phyloP scores from a whole-genome alignment of 805 yeast species.

The Cyberlindnera nakhonratchasimensis region DNA sequence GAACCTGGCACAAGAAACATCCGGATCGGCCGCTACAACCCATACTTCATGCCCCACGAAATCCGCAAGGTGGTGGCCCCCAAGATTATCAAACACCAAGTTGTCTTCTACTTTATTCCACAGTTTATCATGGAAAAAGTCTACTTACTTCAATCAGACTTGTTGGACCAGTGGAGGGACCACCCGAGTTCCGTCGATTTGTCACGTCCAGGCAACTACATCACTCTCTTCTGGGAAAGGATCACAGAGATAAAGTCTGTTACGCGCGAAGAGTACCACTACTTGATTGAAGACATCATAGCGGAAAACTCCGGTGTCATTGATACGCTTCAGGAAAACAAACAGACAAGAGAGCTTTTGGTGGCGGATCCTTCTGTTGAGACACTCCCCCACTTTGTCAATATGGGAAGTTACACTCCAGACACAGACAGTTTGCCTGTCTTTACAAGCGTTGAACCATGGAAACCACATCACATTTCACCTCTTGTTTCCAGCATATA shows the following conservation, averaged over 20 bases:
- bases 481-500: background rate
- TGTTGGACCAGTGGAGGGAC: background rate
- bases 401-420: constrained; percentile 9
- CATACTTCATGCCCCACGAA: constrained; percentile 18
- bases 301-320: background rate
- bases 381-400: background rate
- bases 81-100: constrained; percentile 9
- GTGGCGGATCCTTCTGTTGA: background rate
- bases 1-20: constrained; percentile 10
- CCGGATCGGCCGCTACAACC: constrained; percentile 14
- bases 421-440: constrained; percentile 10
- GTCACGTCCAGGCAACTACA: constrained; percentile 7
- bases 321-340: constrained; percentile 1
- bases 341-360: background rate
- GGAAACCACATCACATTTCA: background rate
- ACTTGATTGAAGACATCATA: background rate
- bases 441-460: constrained; percentile 6
- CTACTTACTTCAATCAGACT: background rate
- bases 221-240: constrained; percentile 12
- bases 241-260: constrained; percentile 8
- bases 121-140: constrained; percentile 13
- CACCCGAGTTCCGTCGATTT: background rate
- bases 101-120: constrained; percentile 10
- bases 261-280: constrained; percentile 3
- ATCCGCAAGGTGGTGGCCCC: constrained; percentile 16